Conservation (phyloP, 2,329 filamentous ascomycete genomes). For the Fusarium vanettenii region DNA sequence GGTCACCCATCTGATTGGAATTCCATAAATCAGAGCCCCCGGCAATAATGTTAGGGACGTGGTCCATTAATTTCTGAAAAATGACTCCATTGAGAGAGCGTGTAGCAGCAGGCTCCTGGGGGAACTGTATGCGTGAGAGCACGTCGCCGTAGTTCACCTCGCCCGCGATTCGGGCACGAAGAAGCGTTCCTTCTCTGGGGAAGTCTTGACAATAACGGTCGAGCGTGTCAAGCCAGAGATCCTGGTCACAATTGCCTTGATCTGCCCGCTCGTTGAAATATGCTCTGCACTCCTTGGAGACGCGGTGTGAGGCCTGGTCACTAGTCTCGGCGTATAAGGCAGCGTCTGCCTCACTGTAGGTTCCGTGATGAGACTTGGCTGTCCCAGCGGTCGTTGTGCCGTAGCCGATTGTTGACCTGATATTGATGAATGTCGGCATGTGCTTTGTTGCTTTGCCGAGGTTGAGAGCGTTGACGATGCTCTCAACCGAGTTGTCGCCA, state of each 20-base stretch:
- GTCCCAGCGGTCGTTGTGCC: no score
- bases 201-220: background rate
- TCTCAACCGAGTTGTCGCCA: no score
- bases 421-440: no score
- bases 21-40: no score
- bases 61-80: background rate
- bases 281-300: background rate
- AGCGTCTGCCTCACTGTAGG: no score
- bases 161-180: background rate
- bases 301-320: background rate
- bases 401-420: no score
- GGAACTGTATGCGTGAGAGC: background rate
- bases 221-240: background rate
- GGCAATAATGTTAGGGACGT: background rate
- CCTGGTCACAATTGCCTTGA: background rate
- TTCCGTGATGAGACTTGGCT: no score
- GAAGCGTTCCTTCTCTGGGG: background rate
- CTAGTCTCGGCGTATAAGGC: background rate
- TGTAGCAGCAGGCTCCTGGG: background rate
- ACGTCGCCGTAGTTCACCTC: background rate
- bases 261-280: background rate
- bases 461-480: no score
- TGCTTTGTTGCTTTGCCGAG: no score
- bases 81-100: background rate
- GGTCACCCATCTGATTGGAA: background rate